Evolutionary conservation across 371 early-diverging fungal genomes (phyloP), one percentile per base, ranked within the genome.

Genomic region (Actinomortierella ambigua): DNA sequence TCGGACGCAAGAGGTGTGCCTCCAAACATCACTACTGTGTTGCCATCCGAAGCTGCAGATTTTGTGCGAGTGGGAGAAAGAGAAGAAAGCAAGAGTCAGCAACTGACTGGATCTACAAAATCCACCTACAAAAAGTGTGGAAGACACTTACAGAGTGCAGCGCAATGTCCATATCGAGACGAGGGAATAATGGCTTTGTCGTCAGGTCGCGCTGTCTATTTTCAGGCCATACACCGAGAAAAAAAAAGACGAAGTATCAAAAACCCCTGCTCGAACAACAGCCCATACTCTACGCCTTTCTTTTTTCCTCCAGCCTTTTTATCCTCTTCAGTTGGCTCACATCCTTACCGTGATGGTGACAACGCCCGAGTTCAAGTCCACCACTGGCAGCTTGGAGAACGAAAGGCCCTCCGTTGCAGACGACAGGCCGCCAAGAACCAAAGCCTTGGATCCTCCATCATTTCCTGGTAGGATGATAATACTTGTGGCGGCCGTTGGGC

Each of bases 111-210:
- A n/a, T n/a, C n/a, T n/a, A n/a, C n/a, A n/a, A 24, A 49, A 41
- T 13, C 5, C 3, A 43, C 6, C n/a, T n/a, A n/a, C n/a, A n/a
- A n/a, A n/a, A n/a, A n/a, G n/a, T n/a, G n/a, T n/a, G n/a, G n/a
- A 6, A 41, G 7, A 26, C 6, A 58, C 65, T 46, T 70, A 70
- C 71, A 65, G 17, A 61, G 22, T 13, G 55, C 71, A 13, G 41
- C 71, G 23, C 71, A 70, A 49, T 70, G 71, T 17, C 71, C 71
- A 14, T 70, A 70, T 1, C 71, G 65, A 2, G 65, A 34, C 5
- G 61, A 20, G 14, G 70, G 70, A 9, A 50, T 28, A 4, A 50
- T 47, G 20, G 22, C 26, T 1, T 24, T 34, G 9, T 20, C 1
- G 20, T 40, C 28, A 13, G 57, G 6, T 50, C 26, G 44, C 13